phyloP scores from a whole-genome alignment of 768 basidiomycete species.

The Leccinum uliginosum region DNA sequence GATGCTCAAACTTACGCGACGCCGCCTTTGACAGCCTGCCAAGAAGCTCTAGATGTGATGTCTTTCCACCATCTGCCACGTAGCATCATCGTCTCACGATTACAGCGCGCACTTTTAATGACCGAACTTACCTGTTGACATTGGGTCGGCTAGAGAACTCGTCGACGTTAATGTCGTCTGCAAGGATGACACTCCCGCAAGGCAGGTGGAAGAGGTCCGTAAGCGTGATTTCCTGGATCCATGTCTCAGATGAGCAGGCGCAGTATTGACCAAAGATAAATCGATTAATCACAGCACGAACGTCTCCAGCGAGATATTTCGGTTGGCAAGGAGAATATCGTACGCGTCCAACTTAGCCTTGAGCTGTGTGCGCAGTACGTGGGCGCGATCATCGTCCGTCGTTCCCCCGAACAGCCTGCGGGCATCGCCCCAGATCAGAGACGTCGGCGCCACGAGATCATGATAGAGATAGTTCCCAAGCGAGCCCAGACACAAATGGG shows the following conservation, averaged over 20 bases:
- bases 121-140: conserved; percentile 13
- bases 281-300: too few relatives aligned
- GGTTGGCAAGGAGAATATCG: conserved; percentile 32
- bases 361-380: conserved; percentile 14
- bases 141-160: conserved; percentile 17
- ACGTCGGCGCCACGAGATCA: too few relatives aligned
- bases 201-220: conserved; percentile 22
- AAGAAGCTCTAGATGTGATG: conserved; percentile 39
- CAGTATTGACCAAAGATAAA: neutral
- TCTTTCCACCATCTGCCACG: conserved; percentile 47
- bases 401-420: conserved; percentile 15
- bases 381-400: conserved; percentile 31
- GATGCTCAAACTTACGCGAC: neutral
- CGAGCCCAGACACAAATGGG: conserved; percentile 37
- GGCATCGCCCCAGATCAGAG: neutral
- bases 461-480: neutral
- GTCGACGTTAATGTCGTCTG: conserved; percentile 3
- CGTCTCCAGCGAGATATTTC: conserved; percentile 35
- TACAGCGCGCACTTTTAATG: too few relatives aligned
- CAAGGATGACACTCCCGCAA: conserved; percentile 11
- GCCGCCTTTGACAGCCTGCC: conserved; percentile 41
- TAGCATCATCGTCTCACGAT: neutral
- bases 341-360: conserved; percentile 31
- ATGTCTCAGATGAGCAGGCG: neutral
- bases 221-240: conserved; percentile 14